Conservation (phyloP, 345 rosid species). For the Dipteronia dyeriana region DNA sequence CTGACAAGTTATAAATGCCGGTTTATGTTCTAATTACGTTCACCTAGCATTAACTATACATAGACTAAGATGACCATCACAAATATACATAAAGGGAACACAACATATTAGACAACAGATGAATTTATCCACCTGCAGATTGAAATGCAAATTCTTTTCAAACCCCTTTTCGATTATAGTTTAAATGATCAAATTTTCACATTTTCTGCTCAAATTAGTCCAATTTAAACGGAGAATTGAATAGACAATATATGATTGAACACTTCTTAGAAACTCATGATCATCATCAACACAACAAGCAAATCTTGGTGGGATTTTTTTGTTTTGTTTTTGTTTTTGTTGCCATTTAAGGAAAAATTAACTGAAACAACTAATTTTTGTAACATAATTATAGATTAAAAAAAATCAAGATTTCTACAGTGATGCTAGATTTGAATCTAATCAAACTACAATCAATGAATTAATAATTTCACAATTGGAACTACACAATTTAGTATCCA, state of each 20-base stretch:
- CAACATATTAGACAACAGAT: not conserved
- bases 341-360: not conserved
- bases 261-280: not conserved
- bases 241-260: not conserved
- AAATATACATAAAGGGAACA: not conserved
- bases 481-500: slow-evolving; percentile 7
- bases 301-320: not conserved
- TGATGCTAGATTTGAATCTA: not conserved
- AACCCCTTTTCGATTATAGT: not conserved
- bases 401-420: not conserved
- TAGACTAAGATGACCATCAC: not conserved
- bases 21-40: not conserved
- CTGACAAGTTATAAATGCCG: not conserved
- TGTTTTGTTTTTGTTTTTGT: no score
- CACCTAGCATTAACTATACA: not conserved
- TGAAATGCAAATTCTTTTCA: not conserved
- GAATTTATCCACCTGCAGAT: not conserved
- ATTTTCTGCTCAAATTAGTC: not conserved
- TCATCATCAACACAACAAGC: not conserved
- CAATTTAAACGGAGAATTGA: not conserved
- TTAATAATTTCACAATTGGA: not conserved
- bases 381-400: not conserved
- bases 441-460: no score
- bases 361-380: not conserved
- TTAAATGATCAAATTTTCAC: not conserved